Base-by-base conservation (phyloP, 192 early-diverging fungal genomes). In the Piromyces sp. region DNA sequence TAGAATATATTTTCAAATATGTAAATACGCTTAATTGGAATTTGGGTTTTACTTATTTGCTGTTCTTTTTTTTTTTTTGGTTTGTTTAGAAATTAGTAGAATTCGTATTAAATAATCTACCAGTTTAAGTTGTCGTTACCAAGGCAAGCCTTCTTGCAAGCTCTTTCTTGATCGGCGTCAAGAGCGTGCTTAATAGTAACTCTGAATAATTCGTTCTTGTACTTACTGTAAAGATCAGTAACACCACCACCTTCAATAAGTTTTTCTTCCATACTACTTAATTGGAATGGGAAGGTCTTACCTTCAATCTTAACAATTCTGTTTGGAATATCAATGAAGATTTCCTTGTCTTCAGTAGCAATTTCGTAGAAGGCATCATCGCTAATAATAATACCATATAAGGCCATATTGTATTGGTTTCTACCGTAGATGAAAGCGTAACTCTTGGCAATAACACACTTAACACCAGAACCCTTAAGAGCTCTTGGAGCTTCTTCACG, bases 391-490 rank as follows among this genome's bases (percentile, higher is more conserved):
- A 94, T 91, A 82, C 93, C 93, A 80, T 94, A 88, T 17, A 94
- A 89, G n/a, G 92, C 91, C 90, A 93, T 92, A 86, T 94, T 94
- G 84, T 91, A 89, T 88, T 94, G 93, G 90, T 94, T 94, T 85
- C 93, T 91, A 80, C 89, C 88, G 84, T 94, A 94, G 85, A 94
- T 94, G 83, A 93, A 94, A 0, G 93, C 92, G 83, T 90, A 94
- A 36, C 92, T 93, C 86, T 93, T 94, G 42, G 93, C 93, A 82
- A 94, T 94, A 30, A 94, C 93, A 29, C 92, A 93, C 87, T 94
- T 90, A 81, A 94, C 83, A 30, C 87, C 86, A 29, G 89, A 88
- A 79, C 91, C 93, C 83, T 89, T 91, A 79, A 94, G 85, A 13
- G 93, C 93, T 83, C 93, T 90, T 37, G 93, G 93, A 29, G 93